Percentiles rank a stretch among this genome's conserved stretches.
phyloP scores from a whole-genome alignment of 1,139 yeast genomes.

The Nakaseomyces sp. region DNA sequence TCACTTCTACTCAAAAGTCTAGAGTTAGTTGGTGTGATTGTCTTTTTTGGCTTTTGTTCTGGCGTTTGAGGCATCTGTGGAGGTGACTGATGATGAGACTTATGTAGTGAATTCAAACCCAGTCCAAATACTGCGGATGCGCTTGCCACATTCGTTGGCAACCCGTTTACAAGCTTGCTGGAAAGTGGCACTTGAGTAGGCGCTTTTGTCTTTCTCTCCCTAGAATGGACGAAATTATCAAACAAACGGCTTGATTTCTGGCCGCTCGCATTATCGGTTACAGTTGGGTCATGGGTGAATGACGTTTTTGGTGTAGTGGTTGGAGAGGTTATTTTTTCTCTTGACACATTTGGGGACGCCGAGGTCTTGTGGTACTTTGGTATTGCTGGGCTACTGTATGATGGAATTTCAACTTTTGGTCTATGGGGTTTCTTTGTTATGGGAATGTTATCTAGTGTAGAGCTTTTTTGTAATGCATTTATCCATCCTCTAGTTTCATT shows the following conservation, averaged over 20 bases:
- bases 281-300: background rate
- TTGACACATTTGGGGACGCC: background rate
- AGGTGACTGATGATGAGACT: constrained; percentile 11
- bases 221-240: constrained; percentile 29
- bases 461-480: constrained; percentile 17
- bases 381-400: background rate
- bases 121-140: constrained; percentile 15
- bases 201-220: constrained; percentile 23
- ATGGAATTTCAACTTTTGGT: background rate
- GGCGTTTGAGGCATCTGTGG: constrained; percentile 14
- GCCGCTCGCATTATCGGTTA: background rate
- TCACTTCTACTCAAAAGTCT: constrained; percentile 44
- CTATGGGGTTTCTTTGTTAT: background rate
- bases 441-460: background rate
- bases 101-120: constrained; percentile 12
- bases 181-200: constrained; percentile 25
- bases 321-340: constrained; percentile 9
- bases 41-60: constrained; percentile 20
- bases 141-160: constrained; percentile 23
- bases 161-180: constrained; percentile 31
- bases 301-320: background rate
- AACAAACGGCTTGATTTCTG: constrained; percentile 24
- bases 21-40: constrained; percentile 48
- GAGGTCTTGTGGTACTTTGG: background rate
- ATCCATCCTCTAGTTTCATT: constrained; percentile 22